Base-by-base conservation (phyloP, 1,139 yeast genomes). In the Candida sanyaensis region DNA sequence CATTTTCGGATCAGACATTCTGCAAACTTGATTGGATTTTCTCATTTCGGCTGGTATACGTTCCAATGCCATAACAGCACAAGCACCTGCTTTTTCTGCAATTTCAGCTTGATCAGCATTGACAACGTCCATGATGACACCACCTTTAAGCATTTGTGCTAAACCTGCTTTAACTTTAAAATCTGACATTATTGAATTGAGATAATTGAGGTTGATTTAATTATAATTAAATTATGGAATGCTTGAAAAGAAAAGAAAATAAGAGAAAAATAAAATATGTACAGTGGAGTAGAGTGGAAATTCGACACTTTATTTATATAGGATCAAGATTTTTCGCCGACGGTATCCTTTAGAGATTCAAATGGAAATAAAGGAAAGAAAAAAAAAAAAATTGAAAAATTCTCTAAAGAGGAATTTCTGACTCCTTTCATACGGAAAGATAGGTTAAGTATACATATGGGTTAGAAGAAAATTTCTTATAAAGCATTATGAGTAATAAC, bases 61-160 rank as follows among this genome's bases (percentile, higher is more conserved):
- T 68, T 88, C 96, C 56, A 88, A 75, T 3, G 96, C 96, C 96
- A 88, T 88, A 34, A 88, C 96, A 9, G 96, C 95, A 70, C 90
- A 86, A 10, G 96, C 96, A 52, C 96, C 96, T 2, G 96, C 93
- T 50, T 71, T 76, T 66, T 88, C 95, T 30, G 96, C 96, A 52
- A 88, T 81, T 41, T 56, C 59, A 23, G 80, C 80, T 56, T 75
- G 80, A 54, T 75, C 80, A 28, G 74, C 73, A 48, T 68, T 74
- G 44, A 74, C 78, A 41, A 70, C 95, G 81, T 74, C 80, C 80
- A 74, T 74, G 52, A 73, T 75, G 46, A 75, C 79, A 44, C 79
- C 78, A 48, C 89, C 93, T 63, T 88, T 88, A 55, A 88, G 78
- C 96, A 88, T 88, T 68, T 88, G 93, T 53, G 96, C 96, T 64